Conservation (phyloP, 768 basidiomycete genomes). For the Podaxis sp. region DNA sequence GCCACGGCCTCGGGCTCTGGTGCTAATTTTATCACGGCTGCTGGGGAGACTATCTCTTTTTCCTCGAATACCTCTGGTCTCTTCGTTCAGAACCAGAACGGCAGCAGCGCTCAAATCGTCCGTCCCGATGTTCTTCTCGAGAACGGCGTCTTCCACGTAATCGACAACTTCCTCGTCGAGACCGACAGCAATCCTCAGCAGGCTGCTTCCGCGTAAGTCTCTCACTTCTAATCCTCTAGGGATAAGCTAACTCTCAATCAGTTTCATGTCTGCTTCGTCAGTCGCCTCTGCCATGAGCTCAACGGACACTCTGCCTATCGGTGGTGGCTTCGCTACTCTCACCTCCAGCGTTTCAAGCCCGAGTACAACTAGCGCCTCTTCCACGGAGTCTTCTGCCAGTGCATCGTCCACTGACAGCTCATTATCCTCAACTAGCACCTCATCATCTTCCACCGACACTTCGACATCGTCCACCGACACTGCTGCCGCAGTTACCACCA, state of each 20-base stretch:
- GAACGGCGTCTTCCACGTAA: slow-evolving; percentile 72
- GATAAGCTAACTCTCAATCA: slow-evolving; percentile 14
- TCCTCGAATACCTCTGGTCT: slow-evolving; percentile 54
- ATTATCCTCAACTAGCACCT: neutral
- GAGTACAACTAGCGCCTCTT: neutral
- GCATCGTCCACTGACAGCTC: neutral
- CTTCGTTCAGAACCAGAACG: slow-evolving; percentile 45
- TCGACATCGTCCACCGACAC: neutral
- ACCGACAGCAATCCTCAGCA: slow-evolving; percentile 37
- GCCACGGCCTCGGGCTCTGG: slow-evolving; percentile 13
- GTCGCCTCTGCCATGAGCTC: slow-evolving; percentile 34
- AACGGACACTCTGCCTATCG: slow-evolving; percentile 43
- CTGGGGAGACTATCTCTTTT: slow-evolving; percentile 54
- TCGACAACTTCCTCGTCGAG: slow-evolving; percentile 54
- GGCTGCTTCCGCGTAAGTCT: slow-evolving; percentile 55
- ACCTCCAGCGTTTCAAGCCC: neutral
- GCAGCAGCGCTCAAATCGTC: slow-evolving; percentile 42
- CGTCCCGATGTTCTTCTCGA: slow-evolving; percentile 56
- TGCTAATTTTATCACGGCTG: slow-evolving; percentile 49
- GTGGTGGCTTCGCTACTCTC: slow-evolving; percentile 16
- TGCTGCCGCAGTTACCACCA: neutral
- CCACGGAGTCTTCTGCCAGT: neutral
- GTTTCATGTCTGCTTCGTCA: slow-evolving; percentile 48
- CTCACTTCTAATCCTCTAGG: neutral
- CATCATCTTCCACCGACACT: neutral